Evolutionary conservation across 2,329 filamentous ascomycete genomes (phyloP), one percentile per base, ranked within the genome.

Genomic region (Atkinsonella texensis): DNA sequence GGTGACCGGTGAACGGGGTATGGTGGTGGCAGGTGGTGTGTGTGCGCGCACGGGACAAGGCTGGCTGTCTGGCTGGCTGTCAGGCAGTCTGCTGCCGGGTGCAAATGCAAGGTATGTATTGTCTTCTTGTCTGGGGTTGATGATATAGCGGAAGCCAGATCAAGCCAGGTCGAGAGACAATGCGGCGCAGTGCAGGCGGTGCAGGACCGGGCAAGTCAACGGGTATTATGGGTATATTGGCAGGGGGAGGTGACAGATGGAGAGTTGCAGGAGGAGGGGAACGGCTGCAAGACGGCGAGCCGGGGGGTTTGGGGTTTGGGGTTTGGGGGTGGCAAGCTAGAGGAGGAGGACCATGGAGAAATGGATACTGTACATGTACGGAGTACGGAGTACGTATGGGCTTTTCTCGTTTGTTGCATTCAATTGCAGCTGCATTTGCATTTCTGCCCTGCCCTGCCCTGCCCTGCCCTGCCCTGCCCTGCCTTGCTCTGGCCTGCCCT

Each of bases 251-350:
- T 38, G 52, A 45, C 43, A 39, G 46, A 17, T 43, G 39, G 53
- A 52, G 46, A 48, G 51, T 48, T 50, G 53, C 52, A 52, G 46
- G 46, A 50, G 45, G 47, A 50, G 49, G 46, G 46, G 52, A 50
- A 49, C 52, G 46, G 52, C 52, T 52, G 52, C 52, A 54, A 51
- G 46, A 49, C 42, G 45, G 42, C 48, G 11, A 53, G 44, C 45
- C 39, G 23, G 48, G 28, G 28, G 28, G 20, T 23, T 23, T 23
- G 20, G 28, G 28, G 28, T 23, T 23, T 23, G 28, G 28, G 33
- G 46, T 32, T 17, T 8, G 41, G 46, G 20, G 43, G 13, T 32
- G n/a, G 31, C 23, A 13, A 17, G 28, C 28, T 38, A 15, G 7
- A 18, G 17, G 31, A 32, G 39, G 20, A 23, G 20, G 20, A 23